These are phyloP conservation scores for Penicillium waksmanii DNA, from an alignment of 495 filamentous ascomycete species.

Conservation along the genomic window DNA sequence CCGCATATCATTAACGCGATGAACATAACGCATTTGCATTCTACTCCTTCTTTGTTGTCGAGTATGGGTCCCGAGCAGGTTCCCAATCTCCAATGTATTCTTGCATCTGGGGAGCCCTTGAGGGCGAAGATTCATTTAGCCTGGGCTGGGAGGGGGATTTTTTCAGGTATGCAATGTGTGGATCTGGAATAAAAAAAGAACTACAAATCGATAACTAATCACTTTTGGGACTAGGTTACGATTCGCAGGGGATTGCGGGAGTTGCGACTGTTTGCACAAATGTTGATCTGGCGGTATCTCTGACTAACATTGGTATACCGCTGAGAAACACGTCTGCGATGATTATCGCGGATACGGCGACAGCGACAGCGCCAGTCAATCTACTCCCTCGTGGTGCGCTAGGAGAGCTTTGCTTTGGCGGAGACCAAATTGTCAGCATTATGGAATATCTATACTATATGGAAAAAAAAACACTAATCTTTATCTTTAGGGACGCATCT, in stretches of 20 bases:
- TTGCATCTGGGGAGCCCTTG: slow-evolving; percentile 72
- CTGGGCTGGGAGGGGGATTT: slow-evolving; percentile 69
- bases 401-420: slow-evolving; percentile 85
- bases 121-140: slow-evolving; percentile 63
- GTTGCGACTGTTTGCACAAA: slow-evolving; percentile 74
- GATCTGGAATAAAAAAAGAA: neutral
- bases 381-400: slow-evolving; percentile 66
- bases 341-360: slow-evolving; percentile 49
- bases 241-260: slow-evolving; percentile 56
- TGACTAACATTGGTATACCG: slow-evolving; percentile 65
- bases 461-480: neutral
- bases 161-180: slow-evolving; percentile 54
- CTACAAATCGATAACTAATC: neutral
- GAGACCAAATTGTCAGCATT: slow-evolving; percentile 65
- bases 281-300: slow-evolving; percentile 43
- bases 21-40: slow-evolving; percentile 70
- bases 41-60: slow-evolving; percentile 78
- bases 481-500: neutral
- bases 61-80: slow-evolving; percentile 63
- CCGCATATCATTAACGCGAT: slow-evolving; percentile 60
- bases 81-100: slow-evolving; percentile 66
- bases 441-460: too few relatives aligned
- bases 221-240: slow-evolving; percentile 56
- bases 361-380: slow-evolving; percentile 28
- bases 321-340: slow-evolving; percentile 74